Percentiles rank a stretch among this genome's conserved stretches.
Evolutionary conservation across 129 eudicot species (phyloP).

Genomic region (Centrapalus pauciflorus): DNA sequence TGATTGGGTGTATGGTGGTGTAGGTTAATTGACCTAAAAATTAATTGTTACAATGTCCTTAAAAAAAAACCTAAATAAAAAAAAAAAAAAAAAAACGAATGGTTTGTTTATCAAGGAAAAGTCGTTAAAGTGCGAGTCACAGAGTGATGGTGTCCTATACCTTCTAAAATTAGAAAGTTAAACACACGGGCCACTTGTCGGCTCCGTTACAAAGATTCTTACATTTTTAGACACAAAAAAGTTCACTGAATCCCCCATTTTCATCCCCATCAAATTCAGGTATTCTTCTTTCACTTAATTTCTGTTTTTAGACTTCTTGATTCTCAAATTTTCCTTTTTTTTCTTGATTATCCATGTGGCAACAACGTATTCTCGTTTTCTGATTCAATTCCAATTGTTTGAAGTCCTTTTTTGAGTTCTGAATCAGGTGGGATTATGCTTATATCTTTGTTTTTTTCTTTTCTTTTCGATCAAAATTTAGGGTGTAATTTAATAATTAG

Average conservation of each 20-base stretch:
- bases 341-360: too few species aligned
- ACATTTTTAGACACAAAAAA: constrained; percentile 11
- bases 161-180: constrained; percentile 26
- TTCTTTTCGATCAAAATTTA: not conserved
- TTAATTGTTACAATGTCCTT: too few species aligned
- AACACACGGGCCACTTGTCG: constrained; percentile 39
- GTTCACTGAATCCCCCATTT: constrained; percentile 10
- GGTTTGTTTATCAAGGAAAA: too few species aligned
- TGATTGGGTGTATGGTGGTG: too few species aligned
- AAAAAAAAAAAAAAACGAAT: too few species aligned
- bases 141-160: too few species aligned
- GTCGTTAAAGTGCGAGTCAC: too few species aligned
- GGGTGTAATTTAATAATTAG: not conserved
- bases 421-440: not conserved
- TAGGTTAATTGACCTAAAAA: too few species aligned
- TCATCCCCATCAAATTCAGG: constrained; percentile 19
- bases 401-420: not conserved
- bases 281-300: constrained; percentile 2
- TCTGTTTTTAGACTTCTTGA: not conserved
- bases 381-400: not conserved
- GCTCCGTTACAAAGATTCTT: constrained; percentile 25
- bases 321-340: not conserved
- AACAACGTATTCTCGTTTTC: not conserved
- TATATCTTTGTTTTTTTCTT: not conserved
- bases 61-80: too few species aligned